Evolutionary conservation across 2,329 filamentous ascomycete species (phyloP).

Genomic region (Aspergillus sp.): DNA sequence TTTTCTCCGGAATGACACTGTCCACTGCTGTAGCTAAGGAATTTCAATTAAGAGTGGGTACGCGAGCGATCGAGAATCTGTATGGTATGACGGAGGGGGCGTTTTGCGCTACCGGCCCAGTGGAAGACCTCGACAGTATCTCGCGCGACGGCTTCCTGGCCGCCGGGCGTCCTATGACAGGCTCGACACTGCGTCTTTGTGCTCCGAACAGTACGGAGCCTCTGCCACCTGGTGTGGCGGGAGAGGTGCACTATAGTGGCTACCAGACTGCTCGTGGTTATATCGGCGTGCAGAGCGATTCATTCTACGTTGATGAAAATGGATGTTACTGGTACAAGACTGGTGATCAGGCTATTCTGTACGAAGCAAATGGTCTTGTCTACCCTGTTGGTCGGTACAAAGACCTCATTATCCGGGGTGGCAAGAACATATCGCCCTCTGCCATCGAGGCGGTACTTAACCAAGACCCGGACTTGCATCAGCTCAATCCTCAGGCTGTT

Average conservation of each 20-base stretch:
- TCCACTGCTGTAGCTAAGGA: neutral
- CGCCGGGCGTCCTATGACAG: neutral
- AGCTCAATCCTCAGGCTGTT: neutral
- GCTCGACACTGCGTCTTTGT: neutral
- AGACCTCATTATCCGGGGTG: slow-evolving; percentile 7
- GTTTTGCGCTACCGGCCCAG: neutral
- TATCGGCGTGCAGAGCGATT: neutral
- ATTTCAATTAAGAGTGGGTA: neutral
- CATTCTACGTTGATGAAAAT: neutral
- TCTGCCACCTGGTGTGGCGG: neutral
- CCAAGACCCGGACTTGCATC: neutral
- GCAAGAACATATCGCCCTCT: slow-evolving; percentile 1
- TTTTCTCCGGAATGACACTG: neutral
- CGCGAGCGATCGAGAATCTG: neutral
- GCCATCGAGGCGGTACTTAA: neutral
- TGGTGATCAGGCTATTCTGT: neutral
- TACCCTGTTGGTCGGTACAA: slow-evolving; percentile 3
- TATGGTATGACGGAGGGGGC: slow-evolving; percentile 4
- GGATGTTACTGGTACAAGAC: neutral
- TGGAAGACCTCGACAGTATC: neutral
- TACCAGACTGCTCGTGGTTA: neutral
- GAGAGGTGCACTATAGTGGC: slow-evolving; percentile 2
- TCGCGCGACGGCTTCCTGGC: neutral
- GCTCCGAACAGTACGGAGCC: neutral
- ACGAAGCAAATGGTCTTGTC: neutral